phyloP scores from a whole-genome alignment of 2,329 filamentous ascomycete species.

The Stagonosporopsis rhizophila region DNA sequence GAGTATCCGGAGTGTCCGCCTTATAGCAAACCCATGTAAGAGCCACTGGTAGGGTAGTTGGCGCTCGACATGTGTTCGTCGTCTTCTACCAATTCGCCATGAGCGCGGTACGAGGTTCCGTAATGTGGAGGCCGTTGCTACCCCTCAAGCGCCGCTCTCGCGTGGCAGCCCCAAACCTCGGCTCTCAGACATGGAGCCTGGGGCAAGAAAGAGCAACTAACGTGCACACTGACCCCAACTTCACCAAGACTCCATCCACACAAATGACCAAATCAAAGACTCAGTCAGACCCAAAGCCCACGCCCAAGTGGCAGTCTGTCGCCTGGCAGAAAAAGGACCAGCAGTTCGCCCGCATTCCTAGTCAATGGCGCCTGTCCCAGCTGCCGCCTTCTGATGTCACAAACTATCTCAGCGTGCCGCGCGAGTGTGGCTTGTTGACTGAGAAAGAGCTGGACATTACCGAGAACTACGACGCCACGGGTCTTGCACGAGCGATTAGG shows the following conservation, averaged over 20 bases:
- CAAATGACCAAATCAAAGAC: conserved; percentile 24
- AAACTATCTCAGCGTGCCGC: conserved; percentile 56
- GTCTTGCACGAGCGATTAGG: conserved; percentile 47
- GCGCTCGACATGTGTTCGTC: not conserved
- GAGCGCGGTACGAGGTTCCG: not conserved
- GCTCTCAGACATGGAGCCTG: conserved; percentile 7
- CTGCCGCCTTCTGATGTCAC: conserved; percentile 32
- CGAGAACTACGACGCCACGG: conserved; percentile 59
- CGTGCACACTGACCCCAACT: conserved; percentile 1
- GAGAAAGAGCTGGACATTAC: conserved; percentile 63
- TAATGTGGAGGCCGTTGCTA: not conserved
- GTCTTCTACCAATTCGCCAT: not conserved
- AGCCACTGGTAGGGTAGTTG: not conserved
- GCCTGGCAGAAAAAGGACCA: conserved; percentile 54
- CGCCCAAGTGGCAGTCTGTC: conserved; percentile 49
- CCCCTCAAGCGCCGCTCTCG: conserved; percentile 25
- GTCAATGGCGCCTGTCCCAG: conserved; percentile 51
- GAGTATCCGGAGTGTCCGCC: not conserved
- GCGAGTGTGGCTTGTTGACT: conserved; percentile 60
- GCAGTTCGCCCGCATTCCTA: conserved; percentile 51
- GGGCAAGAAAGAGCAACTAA: conserved; percentile 1
- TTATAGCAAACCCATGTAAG: not conserved
- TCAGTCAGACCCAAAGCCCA: conserved; percentile 13
- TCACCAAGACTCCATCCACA: not conserved
- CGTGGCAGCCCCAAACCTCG: conserved; percentile 2